These are phyloP conservation scores for Phytopythium aichiense DNA, from an alignment of 352 stramenopile species.

Conservation along the genomic window DNA sequence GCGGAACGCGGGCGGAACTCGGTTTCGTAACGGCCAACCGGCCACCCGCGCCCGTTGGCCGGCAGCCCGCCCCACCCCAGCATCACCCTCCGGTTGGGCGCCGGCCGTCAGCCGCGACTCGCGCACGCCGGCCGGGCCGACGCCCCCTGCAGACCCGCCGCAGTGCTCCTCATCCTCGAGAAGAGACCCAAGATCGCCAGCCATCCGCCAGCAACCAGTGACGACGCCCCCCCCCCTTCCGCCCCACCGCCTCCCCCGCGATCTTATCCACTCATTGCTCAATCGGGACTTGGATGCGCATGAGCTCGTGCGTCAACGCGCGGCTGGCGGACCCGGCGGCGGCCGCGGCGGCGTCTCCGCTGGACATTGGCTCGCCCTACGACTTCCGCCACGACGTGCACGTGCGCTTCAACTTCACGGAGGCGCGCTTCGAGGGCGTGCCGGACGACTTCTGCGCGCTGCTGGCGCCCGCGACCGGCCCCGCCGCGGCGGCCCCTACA, in stretches of 20 bases:
- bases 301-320: constrained; percentile 37
- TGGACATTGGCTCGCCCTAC: constrained; percentile 74
- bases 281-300: neutral
- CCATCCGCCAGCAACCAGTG: neutral
- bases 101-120: no score
- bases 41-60: neutral
- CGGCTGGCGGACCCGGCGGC: constrained; percentile 23
- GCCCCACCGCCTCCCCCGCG: no score
- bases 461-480: neutral
- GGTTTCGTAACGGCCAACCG: constrained; percentile 4
- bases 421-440: constrained; percentile 83
- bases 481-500: neutral
- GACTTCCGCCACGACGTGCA: constrained; percentile 80
- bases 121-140: neutral
- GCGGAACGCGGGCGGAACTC: neutral
- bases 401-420: constrained; percentile 84
- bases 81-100: no score
- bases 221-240: neutral
- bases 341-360: constrained; percentile 28
- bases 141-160: no score
- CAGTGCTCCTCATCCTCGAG: neutral
- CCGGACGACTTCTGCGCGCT: constrained; percentile 78
- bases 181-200: neutral
- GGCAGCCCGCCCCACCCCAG: no score
- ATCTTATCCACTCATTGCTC: neutral